Conservation (phyloP, 257 asterid species). For the Pogostemon cablin region DNA sequence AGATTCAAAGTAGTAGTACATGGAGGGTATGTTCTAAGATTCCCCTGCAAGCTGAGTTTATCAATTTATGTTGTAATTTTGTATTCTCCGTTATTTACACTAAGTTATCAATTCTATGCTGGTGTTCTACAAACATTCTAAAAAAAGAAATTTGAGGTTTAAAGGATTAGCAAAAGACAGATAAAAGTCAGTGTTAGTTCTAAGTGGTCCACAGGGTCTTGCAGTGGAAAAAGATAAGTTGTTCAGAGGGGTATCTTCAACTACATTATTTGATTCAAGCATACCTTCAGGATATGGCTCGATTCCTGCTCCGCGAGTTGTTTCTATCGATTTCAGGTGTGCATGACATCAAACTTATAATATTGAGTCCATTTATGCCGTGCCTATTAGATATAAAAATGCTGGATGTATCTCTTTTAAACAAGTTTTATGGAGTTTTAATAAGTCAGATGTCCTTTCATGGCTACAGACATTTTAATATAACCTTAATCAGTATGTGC, state of each 20-base stretch:
- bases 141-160: no score
- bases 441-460: background rate
- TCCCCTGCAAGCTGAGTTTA: no score
- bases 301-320: slow-evolving; percentile 60
- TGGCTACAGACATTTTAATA: background rate
- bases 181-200: no score
- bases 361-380: background rate
- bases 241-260: slow-evolving; percentile 57
- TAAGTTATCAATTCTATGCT: no score
- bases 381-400: slow-evolving; percentile 24
- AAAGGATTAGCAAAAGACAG: no score
- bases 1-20: no score
- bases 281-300: slow-evolving; percentile 68
- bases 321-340: slow-evolving; percentile 74
- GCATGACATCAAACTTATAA: slow-evolving; percentile 20
- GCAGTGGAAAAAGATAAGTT: slow-evolving; percentile 79
- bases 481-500: slow-evolving; percentile 12
- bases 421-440: background rate
- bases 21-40: no score
- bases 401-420: background rate
- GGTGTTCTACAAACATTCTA: no score
- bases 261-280: slow-evolving; percentile 50
- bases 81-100: no score
- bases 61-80: no score
- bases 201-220: slow-evolving; percentile 40